phyloP scores from a whole-genome alignment of 805 yeast genomes.

The Kodamaea sagamina region DNA sequence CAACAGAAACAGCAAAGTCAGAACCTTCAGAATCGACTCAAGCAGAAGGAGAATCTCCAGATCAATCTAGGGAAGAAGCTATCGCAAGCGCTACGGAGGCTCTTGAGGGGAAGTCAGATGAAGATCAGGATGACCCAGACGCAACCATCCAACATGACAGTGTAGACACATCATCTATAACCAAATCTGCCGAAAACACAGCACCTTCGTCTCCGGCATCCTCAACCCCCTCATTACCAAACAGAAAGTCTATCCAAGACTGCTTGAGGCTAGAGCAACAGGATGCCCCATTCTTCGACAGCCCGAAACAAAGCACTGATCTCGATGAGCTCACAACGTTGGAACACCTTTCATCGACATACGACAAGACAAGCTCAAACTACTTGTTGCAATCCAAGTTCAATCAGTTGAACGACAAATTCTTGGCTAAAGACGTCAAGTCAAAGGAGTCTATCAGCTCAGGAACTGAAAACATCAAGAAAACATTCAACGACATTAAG shows the following conservation, averaged over 20 bases:
- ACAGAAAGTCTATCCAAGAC: constrained; percentile 30
- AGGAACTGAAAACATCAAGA: constrained; percentile 41
- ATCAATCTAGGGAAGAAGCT: constrained; percentile 1
- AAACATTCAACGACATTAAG: constrained; percentile 49
- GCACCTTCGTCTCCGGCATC: constrained; percentile 10
- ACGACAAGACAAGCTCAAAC: constrained; percentile 29
- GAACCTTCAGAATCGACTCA: background rate
- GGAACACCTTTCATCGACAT: constrained; percentile 21
- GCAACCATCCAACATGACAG: constrained; percentile 6
- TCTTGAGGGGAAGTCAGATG: constrained; percentile 1
- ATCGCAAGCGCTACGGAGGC: constrained; percentile 1
- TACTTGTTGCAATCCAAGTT: constrained; percentile 63
- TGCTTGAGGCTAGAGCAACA: constrained; percentile 26
- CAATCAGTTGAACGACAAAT: constrained; percentile 54
- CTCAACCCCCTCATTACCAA: constrained; percentile 34
- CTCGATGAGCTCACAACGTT: constrained; percentile 14
- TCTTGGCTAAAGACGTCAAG: constrained; percentile 49
- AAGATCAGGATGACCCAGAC: background rate
- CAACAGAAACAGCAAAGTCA: background rate
- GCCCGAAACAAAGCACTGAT: constrained; percentile 9
- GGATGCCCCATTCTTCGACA: constrained; percentile 16
- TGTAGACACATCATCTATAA: constrained; percentile 8
- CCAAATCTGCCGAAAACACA: constrained; percentile 1
- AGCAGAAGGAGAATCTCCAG: background rate
- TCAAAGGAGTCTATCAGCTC: constrained; percentile 49